Conservation (phyloP, 2,329 filamentous ascomycete genomes). For the Trichophyton benhamiae region DNA sequence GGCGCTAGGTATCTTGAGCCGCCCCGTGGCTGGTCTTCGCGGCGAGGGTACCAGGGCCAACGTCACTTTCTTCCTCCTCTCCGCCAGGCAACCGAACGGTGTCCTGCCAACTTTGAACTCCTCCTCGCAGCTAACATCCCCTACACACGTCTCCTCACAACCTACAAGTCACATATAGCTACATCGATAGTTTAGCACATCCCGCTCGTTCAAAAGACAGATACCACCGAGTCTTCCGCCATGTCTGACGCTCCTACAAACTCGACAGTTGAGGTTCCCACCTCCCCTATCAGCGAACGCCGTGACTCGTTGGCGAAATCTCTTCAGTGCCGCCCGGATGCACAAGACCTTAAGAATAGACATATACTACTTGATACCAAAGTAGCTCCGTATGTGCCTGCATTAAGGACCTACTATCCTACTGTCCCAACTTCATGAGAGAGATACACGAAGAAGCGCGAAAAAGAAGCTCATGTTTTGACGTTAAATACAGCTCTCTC, state of each 20-base stretch:
- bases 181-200: not conserved
- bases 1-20: not conserved
- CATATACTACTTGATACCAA: slow-evolving; percentile 57
- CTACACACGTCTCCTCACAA: not conserved
- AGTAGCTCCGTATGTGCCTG: slow-evolving; percentile 48
- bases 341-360: slow-evolving; percentile 53
- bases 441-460: not conserved
- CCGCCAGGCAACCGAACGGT: not conserved
- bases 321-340: slow-evolving; percentile 55
- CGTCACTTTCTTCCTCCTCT: not conserved
- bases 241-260: slow-evolving; percentile 1
- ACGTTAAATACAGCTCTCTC: slow-evolving; percentile 24
- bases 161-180: not conserved
- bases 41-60: not conserved
- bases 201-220: not conserved
- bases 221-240: not conserved
- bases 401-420: not conserved
- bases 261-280: slow-evolving; percentile 41
- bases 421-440: not conserved
- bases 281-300: slow-evolving; percentile 42
- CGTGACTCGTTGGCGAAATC: slow-evolving; percentile 61
- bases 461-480: not conserved
- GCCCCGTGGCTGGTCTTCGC: not conserved
- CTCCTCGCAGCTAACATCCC: not conserved
- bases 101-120: not conserved